Evolutionary conservation across 1,284 basidiomycete genomes (phyloP).

Genomic region (Ustilago loliicola): DNA sequence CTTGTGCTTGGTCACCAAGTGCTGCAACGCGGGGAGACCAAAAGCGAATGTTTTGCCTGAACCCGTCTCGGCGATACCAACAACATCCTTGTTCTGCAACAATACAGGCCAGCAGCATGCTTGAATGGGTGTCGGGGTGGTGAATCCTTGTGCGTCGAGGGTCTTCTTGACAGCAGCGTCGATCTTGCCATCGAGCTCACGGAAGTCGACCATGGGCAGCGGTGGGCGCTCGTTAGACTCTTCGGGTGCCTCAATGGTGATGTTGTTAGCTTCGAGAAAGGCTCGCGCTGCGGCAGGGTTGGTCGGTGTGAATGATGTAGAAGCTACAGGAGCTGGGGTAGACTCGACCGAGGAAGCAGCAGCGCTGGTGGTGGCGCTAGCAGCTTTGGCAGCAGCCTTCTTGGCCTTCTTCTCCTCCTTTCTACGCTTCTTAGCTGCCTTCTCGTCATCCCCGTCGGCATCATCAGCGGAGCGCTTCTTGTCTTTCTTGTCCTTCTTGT

Average conservation of each 20-base stretch:
- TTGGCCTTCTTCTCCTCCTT: constrained; percentile 62
- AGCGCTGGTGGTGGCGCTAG: constrained; percentile 8
- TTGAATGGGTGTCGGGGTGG: constrained; percentile 94
- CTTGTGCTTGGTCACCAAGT: constrained; percentile 74
- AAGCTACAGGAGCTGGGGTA: constrained; percentile 51
- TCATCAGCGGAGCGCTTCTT: constrained; percentile 49
- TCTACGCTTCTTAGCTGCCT: constrained; percentile 71
- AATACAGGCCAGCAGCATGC: constrained; percentile 94
- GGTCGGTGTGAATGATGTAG: constrained; percentile 63
- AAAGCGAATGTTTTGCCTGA: constrained; percentile 95
- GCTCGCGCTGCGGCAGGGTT: constrained; percentile 61
- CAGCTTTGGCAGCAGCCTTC: constrained; percentile 49
- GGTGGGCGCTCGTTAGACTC: constrained; percentile 72
- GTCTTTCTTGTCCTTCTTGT: constrained; percentile 61
- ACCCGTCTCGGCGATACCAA: constrained; percentile 96
- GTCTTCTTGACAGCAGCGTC: constrained; percentile 74
- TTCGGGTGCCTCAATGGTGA: constrained; percentile 69
- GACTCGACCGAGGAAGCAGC: constrained; percentile 33
- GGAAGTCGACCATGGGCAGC: constrained; percentile 80
- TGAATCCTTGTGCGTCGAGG: constrained; percentile 79
- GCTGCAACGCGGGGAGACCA: constrained; percentile 87
- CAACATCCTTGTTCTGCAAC: constrained; percentile 84
- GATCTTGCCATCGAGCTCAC: constrained; percentile 79
- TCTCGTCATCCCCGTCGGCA: constrained; percentile 35
- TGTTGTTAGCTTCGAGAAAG: constrained; percentile 65